phyloP scores from a whole-genome alignment of 2,329 filamentous ascomycete genomes.

The Ceratocystis diversiconidia region DNA sequence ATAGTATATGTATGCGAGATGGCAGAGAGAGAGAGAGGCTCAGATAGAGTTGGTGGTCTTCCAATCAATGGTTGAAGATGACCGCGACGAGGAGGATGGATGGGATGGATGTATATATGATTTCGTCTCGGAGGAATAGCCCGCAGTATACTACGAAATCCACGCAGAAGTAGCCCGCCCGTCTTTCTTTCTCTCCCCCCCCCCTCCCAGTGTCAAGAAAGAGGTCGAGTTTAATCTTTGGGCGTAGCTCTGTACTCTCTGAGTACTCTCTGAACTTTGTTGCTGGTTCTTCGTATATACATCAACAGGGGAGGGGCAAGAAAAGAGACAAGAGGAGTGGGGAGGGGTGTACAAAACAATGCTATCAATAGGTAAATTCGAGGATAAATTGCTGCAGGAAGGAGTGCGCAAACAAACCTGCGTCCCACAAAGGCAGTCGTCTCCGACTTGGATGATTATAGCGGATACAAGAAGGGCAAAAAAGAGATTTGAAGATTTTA shows the following conservation, averaged over 20 bases:
- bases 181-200: background rate
- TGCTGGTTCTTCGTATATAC: conserved; percentile 4
- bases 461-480: background rate
- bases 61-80: background rate
- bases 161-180: background rate
- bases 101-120: conserved; percentile 2
- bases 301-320: background rate
- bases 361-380: background rate
- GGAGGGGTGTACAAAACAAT: background rate
- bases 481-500: background rate
- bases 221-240: background rate
- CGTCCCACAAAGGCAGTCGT: conserved; percentile 5
- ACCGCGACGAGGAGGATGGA: background rate
- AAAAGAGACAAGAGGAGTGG: background rate
- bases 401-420: background rate
- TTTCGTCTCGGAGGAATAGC: conserved; percentile 5
- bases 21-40: background rate
- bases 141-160: background rate
- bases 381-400: background rate
- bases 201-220: background rate
- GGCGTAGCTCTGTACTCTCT: background rate
- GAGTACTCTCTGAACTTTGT: background rate
- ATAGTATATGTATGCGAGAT: background rate
- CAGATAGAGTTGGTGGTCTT: conserved; percentile 7
- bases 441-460: background rate